These are phyloP conservation scores for Tolypocladium capitatum DNA, from an alignment of 2,329 filamentous ascomycete genomes.

Conservation along the genomic window DNA sequence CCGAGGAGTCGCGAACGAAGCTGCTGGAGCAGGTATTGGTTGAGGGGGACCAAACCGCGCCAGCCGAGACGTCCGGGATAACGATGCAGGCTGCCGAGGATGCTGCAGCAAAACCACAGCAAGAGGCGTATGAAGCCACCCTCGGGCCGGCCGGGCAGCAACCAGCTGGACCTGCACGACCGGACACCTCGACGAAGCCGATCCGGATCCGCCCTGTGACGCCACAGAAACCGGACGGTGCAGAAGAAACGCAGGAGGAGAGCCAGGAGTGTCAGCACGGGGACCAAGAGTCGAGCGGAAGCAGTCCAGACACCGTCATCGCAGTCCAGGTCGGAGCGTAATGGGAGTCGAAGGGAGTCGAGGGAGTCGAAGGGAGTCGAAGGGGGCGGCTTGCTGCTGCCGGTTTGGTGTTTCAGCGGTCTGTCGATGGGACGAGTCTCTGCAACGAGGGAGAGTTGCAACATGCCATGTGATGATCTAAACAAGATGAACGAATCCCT, in stretches of 20 bases:
- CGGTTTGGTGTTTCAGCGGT: too few species aligned
- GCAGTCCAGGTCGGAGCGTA: slow-evolving; percentile 1
- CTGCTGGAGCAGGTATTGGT: slow-evolving; percentile 22
- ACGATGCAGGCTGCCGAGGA: neutral
- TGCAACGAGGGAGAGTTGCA: neutral
- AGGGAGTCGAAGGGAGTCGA: too few species aligned
- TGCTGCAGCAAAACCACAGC: neutral
- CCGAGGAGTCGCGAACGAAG: slow-evolving; percentile 11
- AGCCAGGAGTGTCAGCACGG: neutral
- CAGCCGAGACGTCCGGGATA: slow-evolving; percentile 7
- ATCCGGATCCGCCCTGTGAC: neutral
- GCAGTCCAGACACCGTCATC: slow-evolving; percentile 7
- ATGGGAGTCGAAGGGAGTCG: neutral
- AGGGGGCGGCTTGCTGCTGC: neutral
- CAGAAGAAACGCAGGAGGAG: neutral
- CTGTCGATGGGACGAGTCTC: neutral
- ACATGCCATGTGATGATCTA: neutral
- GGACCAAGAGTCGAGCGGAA: slow-evolving; percentile 2
- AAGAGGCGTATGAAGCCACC: neutral
- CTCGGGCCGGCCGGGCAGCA: neutral
- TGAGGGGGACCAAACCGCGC: slow-evolving; percentile 6
- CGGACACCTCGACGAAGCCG: neutral
- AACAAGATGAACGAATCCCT: neutral
- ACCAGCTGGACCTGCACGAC: neutral
- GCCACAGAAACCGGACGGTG: neutral